Evolutionary conservation across 2,329 filamentous ascomycete genomes (phyloP), one percentile per base, ranked within the genome.

Genomic region (Aspergillus transmontanensis): DNA sequence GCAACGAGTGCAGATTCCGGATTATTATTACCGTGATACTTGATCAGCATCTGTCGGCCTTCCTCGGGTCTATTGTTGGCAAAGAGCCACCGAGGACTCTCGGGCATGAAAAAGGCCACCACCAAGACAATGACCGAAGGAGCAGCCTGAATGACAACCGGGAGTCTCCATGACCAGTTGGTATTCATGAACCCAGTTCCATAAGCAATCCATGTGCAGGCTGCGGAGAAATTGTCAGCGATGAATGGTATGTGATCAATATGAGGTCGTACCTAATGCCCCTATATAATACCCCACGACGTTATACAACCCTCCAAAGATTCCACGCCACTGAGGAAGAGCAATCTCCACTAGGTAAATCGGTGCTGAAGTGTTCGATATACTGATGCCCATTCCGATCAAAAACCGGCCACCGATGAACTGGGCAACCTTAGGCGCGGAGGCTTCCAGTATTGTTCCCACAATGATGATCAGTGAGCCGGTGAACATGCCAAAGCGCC

Each of bases 41-140:
- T 84, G 9, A 84, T 81, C 62, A 91, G 81, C 5, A 86, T 83
- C 6, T 80, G 75, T n/a, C 84, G 77, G 0, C 86, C 86, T 66
- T 88, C 81, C 26, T 87, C 85, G 14, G 83, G 80, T 9, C 84
- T 83, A 63, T 86, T 84, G 60, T 86, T 83, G 50, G 84, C 83
- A 59, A 87, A 85, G 26, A 89, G 78, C 86, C 86, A 89, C 61
- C 87, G 77, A 2, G 88, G 88, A 3, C 85, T 87, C 69, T 90
- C 87, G 0, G 88, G 87, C 1, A 89, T 77, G 66, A 87, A 81
- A 61, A 82, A 86, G 4, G 83, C 79, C 26, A 81, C 75, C 34
- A 80, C 41, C 51, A 85, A 76, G 55, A 88, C 84, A 7, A 88
- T 69, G 4, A 72, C 66, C 26, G 78, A 79, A 48, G 81, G 78